Percentiles rank a stretch among this genome's conserved stretches.
Conservation (phyloP, 345 rosid genomes). For the Camelina laxa region DNA sequence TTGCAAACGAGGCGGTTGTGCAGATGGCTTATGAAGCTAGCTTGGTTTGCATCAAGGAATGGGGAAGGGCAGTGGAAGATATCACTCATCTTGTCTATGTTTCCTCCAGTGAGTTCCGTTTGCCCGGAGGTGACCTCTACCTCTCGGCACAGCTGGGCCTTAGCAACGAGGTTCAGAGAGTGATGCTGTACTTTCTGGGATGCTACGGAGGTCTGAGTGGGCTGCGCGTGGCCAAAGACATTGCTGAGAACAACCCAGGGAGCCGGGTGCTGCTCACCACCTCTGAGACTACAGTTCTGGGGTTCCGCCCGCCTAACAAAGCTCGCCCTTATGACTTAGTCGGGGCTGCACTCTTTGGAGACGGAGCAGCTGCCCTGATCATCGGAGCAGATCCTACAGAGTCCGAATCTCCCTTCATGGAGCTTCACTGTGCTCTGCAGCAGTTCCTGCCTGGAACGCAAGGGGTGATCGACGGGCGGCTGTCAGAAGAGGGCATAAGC, state of each 20-base stretch:
- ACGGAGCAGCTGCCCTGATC: slow-evolving; percentile 84
- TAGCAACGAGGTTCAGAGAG: slow-evolving; percentile 66
- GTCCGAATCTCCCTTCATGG: slow-evolving; percentile 79
- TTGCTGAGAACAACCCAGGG: slow-evolving; percentile 89
- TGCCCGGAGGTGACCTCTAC: slow-evolving; percentile 91
- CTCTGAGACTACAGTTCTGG: slow-evolving; percentile 85
- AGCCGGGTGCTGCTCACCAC: slow-evolving; percentile 80
- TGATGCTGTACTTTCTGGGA: slow-evolving; percentile 87
- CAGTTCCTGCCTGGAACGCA: slow-evolving; percentile 85
- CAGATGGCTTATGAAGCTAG: slow-evolving; percentile 88
- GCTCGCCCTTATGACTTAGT: slow-evolving; percentile 88
- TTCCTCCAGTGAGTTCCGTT: slow-evolving; percentile 87
- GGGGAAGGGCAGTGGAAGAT: slow-evolving; percentile 74
- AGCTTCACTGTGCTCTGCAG: slow-evolving; percentile 72
- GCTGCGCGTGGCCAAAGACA: slow-evolving; percentile 89
- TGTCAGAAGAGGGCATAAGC: slow-evolving; percentile 87
- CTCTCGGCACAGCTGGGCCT: slow-evolving; percentile 74
- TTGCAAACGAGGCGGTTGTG: slow-evolving; percentile 83
- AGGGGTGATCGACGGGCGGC: slow-evolving; percentile 72
- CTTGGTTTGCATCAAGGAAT: slow-evolving; percentile 75
- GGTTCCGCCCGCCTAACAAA: slow-evolving; percentile 85
- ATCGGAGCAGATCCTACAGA: slow-evolving; percentile 67
- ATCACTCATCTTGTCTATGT: slow-evolving; percentile 91
- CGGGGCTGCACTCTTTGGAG: slow-evolving; percentile 97
- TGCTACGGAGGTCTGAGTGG: slow-evolving; percentile 90